A percentile compares a stretch with the other conserved stretches of the same genome.
Evolutionary conservation across 2,329 filamentous ascomycete genomes (phyloP).

Genomic region (Cordyceps tenuipes): DNA sequence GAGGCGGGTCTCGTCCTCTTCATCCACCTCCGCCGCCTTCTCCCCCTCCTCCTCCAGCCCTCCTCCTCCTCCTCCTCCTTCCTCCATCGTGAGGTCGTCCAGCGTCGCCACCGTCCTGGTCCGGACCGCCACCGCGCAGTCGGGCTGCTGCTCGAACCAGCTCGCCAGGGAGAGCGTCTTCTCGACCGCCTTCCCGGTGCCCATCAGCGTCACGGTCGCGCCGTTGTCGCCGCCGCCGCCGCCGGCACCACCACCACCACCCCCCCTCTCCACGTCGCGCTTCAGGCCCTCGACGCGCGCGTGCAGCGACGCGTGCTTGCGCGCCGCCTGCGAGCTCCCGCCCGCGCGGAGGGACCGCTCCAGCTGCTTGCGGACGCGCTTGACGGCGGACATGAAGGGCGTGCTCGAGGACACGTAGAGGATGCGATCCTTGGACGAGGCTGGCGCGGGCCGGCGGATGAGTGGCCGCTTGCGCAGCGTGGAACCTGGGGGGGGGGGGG

Average conservation of each 20-base stretch:
- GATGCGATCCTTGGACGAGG: constrained; percentile 35
- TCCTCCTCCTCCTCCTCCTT: constrained; percentile 21
- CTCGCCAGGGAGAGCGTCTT: constrained; percentile 53
- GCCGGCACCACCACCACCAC: neutral
- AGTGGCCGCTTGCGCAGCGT: constrained; percentile 43
- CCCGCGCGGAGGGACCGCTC: constrained; percentile 35
- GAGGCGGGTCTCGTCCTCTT: constrained; percentile 30
- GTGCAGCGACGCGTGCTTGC: constrained; percentile 37
- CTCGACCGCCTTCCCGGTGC: constrained; percentile 58
- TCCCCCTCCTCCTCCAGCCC: constrained; percentile 24
- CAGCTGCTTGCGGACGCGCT: constrained; percentile 56
- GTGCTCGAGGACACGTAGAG: constrained; percentile 59
- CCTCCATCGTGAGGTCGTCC: constrained; percentile 47
- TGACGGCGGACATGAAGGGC: constrained; percentile 60
- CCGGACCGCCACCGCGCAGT: constrained; percentile 49
- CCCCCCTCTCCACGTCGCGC: constrained; percentile 19
- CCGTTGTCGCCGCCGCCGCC: constrained; percentile 18
- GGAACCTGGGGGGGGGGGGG: constrained; percentile 31
- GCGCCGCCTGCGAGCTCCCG: constrained; percentile 32
- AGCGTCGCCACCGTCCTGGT: constrained; percentile 58
- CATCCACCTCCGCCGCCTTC: constrained; percentile 20
- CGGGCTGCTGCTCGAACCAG: constrained; percentile 55
- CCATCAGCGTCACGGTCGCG: constrained; percentile 48
- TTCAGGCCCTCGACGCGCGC: constrained; percentile 37
- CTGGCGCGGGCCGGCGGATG: constrained; percentile 30